Base-by-base conservation (phyloP, 2,329 filamentous ascomycete genomes). In the Biscogniauxia mediterranea region DNA sequence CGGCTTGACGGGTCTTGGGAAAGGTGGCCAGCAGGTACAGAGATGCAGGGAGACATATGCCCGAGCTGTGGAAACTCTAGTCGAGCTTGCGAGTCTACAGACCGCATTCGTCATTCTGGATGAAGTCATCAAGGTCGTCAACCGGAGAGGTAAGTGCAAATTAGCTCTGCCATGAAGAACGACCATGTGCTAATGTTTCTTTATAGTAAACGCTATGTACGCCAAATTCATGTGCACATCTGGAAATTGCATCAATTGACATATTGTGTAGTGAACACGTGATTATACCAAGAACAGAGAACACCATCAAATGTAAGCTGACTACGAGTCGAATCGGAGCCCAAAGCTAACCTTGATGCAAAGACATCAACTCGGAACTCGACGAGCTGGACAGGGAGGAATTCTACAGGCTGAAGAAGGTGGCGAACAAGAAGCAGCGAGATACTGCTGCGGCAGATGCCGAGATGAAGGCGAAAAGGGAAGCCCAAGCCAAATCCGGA, bases 71-170 rank as follows among this genome's bases (percentile, higher is more conserved):
- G 95, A 99, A 80, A 96, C 95, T 15, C 80, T 99, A 66, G 94
- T 98, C 1, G 94, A 98, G 79, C 82, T 98, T 66, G 94, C 94
- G 19, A 97, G 93, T 80, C 81, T 98, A 71, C 94, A 97, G 86
- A 99, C 95, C 66, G 95, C 95, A 5, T 99, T 99, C 76, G 92
- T 99, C 54, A 98, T 98, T 67, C 78, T 99, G 63, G 95, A 99
- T 75, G 95, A 99, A 78, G 95, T 99, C 60, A 99, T 99, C 80
- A 99, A 99, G 81, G 93, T 98, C 25, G 95, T 99, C 59, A 99
- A 99, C 77, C 87, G 95, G 73, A 89, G 95, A 91, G 90, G 89
- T 91, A 77, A 75, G 81, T 74, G 54, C 3, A 26, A 17, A 38
- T 54, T 11, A 20, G 50, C 25, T 21, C n/a, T 52, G 50, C 1